Evolutionary conservation across 2,329 filamentous ascomycete species (phyloP).

Genomic region (Colletotrichum salicis): DNA sequence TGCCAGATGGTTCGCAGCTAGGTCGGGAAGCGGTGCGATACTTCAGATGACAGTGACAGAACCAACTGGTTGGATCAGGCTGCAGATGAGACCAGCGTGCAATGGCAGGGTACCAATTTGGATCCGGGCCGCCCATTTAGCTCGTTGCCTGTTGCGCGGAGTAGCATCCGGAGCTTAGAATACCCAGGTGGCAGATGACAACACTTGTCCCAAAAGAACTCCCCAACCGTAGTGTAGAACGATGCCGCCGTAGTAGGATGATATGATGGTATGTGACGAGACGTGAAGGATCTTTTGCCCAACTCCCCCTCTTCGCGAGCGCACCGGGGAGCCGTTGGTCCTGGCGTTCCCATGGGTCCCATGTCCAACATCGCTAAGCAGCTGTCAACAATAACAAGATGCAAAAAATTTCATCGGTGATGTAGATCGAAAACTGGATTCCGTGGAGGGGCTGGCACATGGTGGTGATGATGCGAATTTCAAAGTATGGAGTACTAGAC

Average conservation of each 20-base stretch:
- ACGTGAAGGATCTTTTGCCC: not conserved
- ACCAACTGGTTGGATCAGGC: constrained; percentile 25
- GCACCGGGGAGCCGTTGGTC: not conserved
- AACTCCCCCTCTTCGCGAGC: not conserved
- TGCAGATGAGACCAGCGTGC: constrained; percentile 20
- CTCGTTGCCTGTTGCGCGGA: not conserved
- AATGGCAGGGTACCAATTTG: not conserved
- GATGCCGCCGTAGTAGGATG: not conserved
- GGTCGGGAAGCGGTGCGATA: not conserved
- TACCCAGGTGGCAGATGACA: not conserved
- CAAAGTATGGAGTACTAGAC: not conserved
- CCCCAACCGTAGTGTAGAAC: not conserved
- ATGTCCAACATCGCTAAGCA: not conserved
- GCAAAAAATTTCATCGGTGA: constrained; percentile 11
- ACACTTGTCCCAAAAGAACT: not conserved
- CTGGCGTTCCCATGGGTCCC: not conserved
- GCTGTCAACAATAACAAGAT: constrained; percentile 1
- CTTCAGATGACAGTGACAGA: constrained; percentile 25
- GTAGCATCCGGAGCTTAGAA: not conserved
- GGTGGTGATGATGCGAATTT: not conserved
- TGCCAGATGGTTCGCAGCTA: constrained; percentile 17
- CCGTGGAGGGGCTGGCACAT: not conserved
- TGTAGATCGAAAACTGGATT: not conserved
- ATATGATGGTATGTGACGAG: not conserved
- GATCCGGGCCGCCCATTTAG: not conserved